Evolutionary conservation across 75 land plant genomes (phyloP).

Genomic region (Cunninghamia lanceolata): DNA sequence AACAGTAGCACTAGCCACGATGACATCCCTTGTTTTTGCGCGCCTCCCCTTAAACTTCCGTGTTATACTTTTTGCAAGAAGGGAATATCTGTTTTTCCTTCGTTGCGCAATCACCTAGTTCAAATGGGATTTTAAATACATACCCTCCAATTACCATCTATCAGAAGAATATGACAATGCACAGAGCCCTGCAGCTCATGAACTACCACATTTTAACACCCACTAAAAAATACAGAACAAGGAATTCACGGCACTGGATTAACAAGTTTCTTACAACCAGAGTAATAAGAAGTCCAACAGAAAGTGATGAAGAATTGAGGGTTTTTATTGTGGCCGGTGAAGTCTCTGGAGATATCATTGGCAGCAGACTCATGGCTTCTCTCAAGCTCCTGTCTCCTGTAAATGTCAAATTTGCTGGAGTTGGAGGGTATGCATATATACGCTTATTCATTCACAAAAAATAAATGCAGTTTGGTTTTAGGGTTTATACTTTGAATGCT

Average conservation of each 20-base stretch:
- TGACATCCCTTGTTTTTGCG: too few relatives aligned
- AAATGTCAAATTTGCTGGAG: conserved; percentile 71
- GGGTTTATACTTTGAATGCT: not conserved
- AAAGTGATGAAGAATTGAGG: conserved; percentile 61
- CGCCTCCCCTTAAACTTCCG: too few relatives aligned
- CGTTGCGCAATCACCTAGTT: too few relatives aligned
- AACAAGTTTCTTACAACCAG: conserved; percentile 6
- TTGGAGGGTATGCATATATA: conserved; percentile 71
- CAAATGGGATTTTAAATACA: too few relatives aligned
- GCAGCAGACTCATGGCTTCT: conserved; percentile 77
- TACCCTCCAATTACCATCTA: too few relatives aligned
- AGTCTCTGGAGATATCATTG: conserved; percentile 87
- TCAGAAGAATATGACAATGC: not conserved
- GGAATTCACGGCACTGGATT: not conserved
- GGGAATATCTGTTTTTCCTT: too few relatives aligned
- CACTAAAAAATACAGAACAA: not conserved
- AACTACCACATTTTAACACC: not conserved
- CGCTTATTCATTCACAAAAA: not conserved
- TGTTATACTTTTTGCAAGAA: too few relatives aligned
- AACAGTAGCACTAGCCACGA: too few relatives aligned
- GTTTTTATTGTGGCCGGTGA: conserved; percentile 93
- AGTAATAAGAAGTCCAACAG: conserved; percentile 29
- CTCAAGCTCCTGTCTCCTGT: conserved; percentile 61
- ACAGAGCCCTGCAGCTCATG: not conserved
- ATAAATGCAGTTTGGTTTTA: not conserved